Evolutionary conservation across 129 eudicot genomes (phyloP), one percentile per base, ranked within the genome.

Genomic region (Helichrysum umbraculigerum): DNA sequence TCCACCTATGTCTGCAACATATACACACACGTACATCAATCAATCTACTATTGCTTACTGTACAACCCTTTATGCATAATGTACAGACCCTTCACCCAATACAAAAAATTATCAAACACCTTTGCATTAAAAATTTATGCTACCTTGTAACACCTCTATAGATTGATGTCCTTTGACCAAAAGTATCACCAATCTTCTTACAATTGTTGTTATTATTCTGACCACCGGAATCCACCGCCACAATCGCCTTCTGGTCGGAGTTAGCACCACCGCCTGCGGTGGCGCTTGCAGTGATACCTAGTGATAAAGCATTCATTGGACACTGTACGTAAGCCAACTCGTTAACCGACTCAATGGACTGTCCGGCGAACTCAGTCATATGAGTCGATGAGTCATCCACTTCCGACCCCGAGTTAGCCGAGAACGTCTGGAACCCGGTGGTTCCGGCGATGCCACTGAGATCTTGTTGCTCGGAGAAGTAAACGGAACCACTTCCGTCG

Each of bases 81-180:
- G 67, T 60, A 75, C 52, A 35, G 56, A 47, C 22, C 2, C 58
- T 20, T 0, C 4, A 10, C 41, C 39, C 59, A 42, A 32, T 68
- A 21, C 66, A 56, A 56, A 56, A 56, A 56, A 56, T 56, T 56
- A 56, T 56, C 61, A 56, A 6, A 56, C 61, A 56, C 61, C 61
- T 17, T 56, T 29, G 19, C 37, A 22, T 14, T 19, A 33, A 73
- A 25, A 17, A 37, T 33, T 35, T 44, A 50, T 20, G 56, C 17
- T 79, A 93, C 98, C 98, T 88, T 62, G 98, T 93, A 32, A 93
- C 98, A 19, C 98, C 98, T 80, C 98, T 78, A 83, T 93, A 93
- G 83, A 93, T 93, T 9, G 98, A 93, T 30, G 98, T 93, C 78
- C 98, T 85, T 65, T 93, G 98, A 3, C 98, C 98, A 85, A 93